Conservation (phyloP, 495 filamentous ascomycete genomes). For the Penicillium alfredii region DNA sequence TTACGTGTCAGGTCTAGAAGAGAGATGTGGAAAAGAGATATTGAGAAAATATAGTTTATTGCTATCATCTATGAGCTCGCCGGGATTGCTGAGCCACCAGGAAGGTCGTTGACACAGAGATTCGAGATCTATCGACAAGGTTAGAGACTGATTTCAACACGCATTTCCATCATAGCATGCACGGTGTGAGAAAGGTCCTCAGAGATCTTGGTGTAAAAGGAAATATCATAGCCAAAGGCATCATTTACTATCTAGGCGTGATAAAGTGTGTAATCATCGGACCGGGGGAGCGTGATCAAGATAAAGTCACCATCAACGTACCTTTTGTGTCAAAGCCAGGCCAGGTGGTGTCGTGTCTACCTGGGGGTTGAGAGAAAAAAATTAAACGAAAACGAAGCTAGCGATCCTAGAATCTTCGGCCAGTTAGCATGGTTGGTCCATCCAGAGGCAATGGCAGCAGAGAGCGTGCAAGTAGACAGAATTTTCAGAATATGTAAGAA, state of each 20-base stretch:
- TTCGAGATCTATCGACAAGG: constrained; percentile 13
- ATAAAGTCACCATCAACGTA: too few relatives aligned
- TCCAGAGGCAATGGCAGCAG: constrained; percentile 14
- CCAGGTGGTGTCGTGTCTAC: too few relatives aligned
- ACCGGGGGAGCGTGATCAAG: constrained; percentile 24
- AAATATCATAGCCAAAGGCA: constrained; percentile 60
- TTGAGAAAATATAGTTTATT: not conserved
- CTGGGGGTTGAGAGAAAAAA: too few relatives aligned
- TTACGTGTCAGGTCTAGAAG: too few relatives aligned
- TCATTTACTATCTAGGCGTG: constrained; percentile 83
- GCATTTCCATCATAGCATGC: constrained; percentile 9
- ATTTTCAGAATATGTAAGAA: constrained; percentile 97
- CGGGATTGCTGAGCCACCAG: not conserved
- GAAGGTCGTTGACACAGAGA: too few relatives aligned
- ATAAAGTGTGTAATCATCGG: constrained; percentile 70
- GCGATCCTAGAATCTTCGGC: constrained; percentile 17
- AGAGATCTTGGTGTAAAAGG: constrained; percentile 80
- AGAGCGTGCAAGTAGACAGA: constrained; percentile 6
- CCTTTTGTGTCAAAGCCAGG: too few relatives aligned
- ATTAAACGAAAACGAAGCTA: constrained; percentile 1
- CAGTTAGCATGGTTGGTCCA: constrained; percentile 24
- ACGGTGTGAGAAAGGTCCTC: constrained; percentile 43
- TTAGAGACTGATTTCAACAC: constrained; percentile 25
- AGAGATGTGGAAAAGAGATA: not conserved
- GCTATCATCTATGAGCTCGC: not conserved